These are phyloP conservation scores for Tilletia caries DNA, from an alignment of 1,284 basidiomycete genomes.

Conservation along the genomic window DNA sequence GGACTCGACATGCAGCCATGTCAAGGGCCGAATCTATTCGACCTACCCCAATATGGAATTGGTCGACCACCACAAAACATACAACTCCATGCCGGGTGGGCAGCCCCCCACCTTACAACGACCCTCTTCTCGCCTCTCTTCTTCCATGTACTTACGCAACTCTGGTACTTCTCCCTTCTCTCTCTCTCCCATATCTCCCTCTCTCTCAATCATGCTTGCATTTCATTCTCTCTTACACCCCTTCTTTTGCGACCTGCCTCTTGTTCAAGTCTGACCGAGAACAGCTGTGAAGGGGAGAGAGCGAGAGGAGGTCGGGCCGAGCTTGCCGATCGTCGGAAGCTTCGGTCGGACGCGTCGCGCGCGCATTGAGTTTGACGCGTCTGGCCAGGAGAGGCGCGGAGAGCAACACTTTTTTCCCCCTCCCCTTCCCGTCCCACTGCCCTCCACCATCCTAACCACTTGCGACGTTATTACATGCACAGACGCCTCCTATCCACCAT, in stretches of 20 bases:
- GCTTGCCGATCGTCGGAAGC: not conserved
- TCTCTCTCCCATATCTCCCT: not conserved
- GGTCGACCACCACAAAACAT: no score
- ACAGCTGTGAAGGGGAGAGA: no score
- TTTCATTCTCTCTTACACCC: not conserved
- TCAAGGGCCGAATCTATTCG: not conserved
- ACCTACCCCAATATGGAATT: no score
- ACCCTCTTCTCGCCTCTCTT: not conserved
- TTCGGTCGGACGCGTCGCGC: not conserved
- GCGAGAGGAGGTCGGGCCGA: no score
- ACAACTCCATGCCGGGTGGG: no score
- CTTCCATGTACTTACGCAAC: constrained; percentile 8
- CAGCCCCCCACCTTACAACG: no score
- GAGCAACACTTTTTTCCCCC: not conserved
- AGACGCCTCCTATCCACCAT: not conserved
- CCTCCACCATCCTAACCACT: not conserved
- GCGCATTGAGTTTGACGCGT: not conserved
- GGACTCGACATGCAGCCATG: not conserved
- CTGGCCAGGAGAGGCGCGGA: not conserved
- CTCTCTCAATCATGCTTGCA: constrained; percentile 1
- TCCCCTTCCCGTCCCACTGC: not conserved
- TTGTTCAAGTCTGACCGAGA: not conserved
- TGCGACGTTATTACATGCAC: not conserved
- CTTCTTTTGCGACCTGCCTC: not conserved
- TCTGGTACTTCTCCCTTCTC: constrained; percentile 2